These are phyloP conservation scores for Dichotomocladium elegans DNA, from an alignment of 371 early-diverging fungal species.

Conservation along the genomic window DNA sequence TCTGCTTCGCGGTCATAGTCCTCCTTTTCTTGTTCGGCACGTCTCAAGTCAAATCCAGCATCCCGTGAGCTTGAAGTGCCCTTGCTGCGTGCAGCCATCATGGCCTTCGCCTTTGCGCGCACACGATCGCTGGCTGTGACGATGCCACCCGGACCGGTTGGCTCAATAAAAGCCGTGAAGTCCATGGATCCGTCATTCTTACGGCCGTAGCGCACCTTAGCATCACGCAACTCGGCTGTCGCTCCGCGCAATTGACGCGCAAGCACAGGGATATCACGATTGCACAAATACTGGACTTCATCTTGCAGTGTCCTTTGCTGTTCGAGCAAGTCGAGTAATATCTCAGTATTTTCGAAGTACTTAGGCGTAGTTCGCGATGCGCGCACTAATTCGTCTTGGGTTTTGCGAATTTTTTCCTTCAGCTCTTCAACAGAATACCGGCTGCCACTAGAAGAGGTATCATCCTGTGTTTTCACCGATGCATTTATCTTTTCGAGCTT, in stretches of 20 bases:
- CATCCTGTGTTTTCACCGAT: not conserved
- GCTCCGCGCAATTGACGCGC: slow-evolving; percentile 50
- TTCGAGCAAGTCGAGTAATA: slow-evolving; percentile 28
- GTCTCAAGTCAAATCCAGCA: slow-evolving; percentile 25
- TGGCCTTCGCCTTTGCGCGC: slow-evolving; percentile 62
- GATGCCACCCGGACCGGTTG: slow-evolving; percentile 60
- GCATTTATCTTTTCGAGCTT: slow-evolving; percentile 14
- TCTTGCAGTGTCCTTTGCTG: slow-evolving; percentile 38
- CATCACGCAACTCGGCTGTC: slow-evolving; percentile 52
- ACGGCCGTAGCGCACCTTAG: slow-evolving; percentile 41
- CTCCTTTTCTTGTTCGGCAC: slow-evolving; percentile 46
- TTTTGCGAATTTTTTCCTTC: slow-evolving; percentile 39
- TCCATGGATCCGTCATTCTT: slow-evolving; percentile 40
- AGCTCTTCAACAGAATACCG: slow-evolving; percentile 41
- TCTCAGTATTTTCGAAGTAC: slow-evolving; percentile 29
- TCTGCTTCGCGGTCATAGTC: slow-evolving; percentile 35
- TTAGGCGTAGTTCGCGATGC: slow-evolving; percentile 20
- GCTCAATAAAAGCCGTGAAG: slow-evolving; percentile 37
- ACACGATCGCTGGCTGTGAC: slow-evolving; percentile 59
- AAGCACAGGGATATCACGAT: slow-evolving; percentile 50
- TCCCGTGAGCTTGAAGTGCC: slow-evolving; percentile 26
- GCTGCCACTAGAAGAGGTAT: not conserved
- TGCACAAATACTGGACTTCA: slow-evolving; percentile 42
- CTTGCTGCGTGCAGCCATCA: slow-evolving; percentile 60
- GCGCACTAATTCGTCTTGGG: slow-evolving; percentile 30